Percentiles rank a stretch among this genome's conserved stretches.
Evolutionary conservation across 2,329 filamentous ascomycete genomes (phyloP).

Genomic region (Sporothrix phasma): DNA sequence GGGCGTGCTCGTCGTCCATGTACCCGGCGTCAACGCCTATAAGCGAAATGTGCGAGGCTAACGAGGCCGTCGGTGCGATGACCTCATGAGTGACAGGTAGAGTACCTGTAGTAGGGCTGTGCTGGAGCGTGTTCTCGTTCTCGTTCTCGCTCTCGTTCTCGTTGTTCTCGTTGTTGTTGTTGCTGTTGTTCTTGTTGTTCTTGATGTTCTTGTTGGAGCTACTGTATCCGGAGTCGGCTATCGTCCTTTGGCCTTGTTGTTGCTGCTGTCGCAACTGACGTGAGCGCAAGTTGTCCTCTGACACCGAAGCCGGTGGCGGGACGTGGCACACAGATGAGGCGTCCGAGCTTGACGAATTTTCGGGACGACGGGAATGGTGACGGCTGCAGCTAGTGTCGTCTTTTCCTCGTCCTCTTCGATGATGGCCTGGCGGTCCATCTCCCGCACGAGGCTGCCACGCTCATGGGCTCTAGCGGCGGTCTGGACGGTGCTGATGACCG

Average conservation of each 20-base stretch:
- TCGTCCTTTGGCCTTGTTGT: not conserved
- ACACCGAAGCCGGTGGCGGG: slow-evolving; percentile 11
- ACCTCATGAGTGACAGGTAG: not conserved
- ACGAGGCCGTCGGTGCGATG: not conserved
- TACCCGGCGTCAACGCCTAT: not conserved
- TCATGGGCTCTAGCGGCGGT: not conserved
- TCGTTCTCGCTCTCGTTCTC: too few species aligned
- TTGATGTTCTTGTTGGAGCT: too few species aligned
- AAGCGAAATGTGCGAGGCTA: not conserved
- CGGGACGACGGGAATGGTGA: slow-evolving; percentile 19
- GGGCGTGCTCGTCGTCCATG: not conserved
- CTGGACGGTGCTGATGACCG: not conserved
- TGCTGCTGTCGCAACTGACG: not conserved
- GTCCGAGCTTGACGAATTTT: slow-evolving; percentile 20
- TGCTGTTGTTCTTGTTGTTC: too few species aligned
- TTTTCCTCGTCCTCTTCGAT: not conserved
- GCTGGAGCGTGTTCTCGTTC: not conserved
- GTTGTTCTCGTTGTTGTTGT: too few species aligned
- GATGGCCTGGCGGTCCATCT: slow-evolving; percentile 24
- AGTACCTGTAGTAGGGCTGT: not conserved
- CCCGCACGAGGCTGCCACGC: slow-evolving; percentile 22
- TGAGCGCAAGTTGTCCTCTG: not conserved
- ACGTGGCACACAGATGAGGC: slow-evolving; percentile 24
- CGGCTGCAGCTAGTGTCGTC: not conserved
- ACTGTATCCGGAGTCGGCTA: not conserved